Conservation (phyloP, 2,329 filamentous ascomycete species). For the Beauveria asiatica region DNA sequence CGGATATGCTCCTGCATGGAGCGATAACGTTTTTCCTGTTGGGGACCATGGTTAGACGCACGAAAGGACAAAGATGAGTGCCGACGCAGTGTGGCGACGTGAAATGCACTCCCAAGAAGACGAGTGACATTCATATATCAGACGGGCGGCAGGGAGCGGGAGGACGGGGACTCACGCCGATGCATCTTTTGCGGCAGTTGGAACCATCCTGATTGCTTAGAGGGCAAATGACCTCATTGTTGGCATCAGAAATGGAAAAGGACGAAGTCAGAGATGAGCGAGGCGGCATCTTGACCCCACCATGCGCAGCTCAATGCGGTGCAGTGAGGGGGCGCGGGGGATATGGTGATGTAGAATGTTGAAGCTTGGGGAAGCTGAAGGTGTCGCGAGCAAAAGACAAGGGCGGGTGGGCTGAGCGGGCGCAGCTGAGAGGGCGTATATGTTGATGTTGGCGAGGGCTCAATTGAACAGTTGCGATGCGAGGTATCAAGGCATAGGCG, state of each 20-base stretch:
- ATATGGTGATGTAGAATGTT: neutral
- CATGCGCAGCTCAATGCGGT: constrained; percentile 31
- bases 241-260: constrained; percentile 84
- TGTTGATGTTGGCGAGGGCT: neutral
- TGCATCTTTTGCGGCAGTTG: constrained; percentile 92
- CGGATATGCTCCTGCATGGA: constrained; percentile 99
- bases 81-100: neutral
- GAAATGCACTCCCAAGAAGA: neutral
- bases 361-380: neutral
- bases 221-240: constrained; percentile 95
- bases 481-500: neutral
- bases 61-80: constrained; percentile 10
- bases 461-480: neutral
- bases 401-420: neutral
- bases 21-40: constrained; percentile 80
- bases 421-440: neutral
- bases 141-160: neutral
- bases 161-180: constrained; percentile 67
- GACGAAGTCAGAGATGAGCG: constrained; percentile 79
- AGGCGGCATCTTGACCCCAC: constrained; percentile 74
- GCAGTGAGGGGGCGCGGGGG: neutral
- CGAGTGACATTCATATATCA: neutral
- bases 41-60: constrained; percentile 9
- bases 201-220: constrained; percentile 93
- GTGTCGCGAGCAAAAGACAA: neutral